Percentiles rank a stretch among this genome's conserved stretches.
Evolutionary conservation across 1,139 yeast species (phyloP).

Genomic region (Hyphopichia fennica): DNA sequence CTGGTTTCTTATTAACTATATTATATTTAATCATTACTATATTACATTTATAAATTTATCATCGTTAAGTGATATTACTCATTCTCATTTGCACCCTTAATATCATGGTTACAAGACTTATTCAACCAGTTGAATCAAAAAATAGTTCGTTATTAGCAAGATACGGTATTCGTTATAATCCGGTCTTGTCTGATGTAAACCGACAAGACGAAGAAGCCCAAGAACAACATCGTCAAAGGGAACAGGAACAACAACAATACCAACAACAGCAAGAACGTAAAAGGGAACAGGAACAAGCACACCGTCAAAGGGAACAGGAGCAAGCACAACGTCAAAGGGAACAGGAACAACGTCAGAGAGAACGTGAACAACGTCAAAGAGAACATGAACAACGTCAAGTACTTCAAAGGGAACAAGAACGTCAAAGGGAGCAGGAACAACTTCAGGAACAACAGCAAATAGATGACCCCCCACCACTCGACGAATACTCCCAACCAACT

Average conservation of each 20-base stretch:
- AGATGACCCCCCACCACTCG: slow-evolving; percentile 16
- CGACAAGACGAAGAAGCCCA: too few relatives aligned
- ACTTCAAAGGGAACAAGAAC: not conserved
- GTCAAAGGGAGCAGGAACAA: not conserved
- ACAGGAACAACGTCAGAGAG: not conserved
- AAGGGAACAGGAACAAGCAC: not conserved
- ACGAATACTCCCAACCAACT: slow-evolving; percentile 14
- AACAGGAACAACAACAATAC: not conserved
- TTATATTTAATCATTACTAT: too few relatives aligned
- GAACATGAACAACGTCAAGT: not conserved
- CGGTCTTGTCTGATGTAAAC: not conserved
- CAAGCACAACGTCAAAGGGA: not conserved
- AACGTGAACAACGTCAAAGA: not conserved
- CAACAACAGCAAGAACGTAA: not conserved
- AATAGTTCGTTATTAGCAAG: not conserved
- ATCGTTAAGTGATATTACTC: too few relatives aligned
- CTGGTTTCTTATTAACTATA: too few relatives aligned
- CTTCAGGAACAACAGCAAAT: not conserved
- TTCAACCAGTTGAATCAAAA: not conserved
- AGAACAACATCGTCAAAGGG: not conserved
- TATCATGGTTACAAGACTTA: too few relatives aligned
- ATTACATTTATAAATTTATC: too few relatives aligned
- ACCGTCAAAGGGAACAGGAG: not conserved
- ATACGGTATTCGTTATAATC: not conserved
- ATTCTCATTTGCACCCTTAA: too few relatives aligned